Base-by-base conservation (phyloP, 2,329 filamentous ascomycete genomes). In the Gnomoniopsis sp. region DNA sequence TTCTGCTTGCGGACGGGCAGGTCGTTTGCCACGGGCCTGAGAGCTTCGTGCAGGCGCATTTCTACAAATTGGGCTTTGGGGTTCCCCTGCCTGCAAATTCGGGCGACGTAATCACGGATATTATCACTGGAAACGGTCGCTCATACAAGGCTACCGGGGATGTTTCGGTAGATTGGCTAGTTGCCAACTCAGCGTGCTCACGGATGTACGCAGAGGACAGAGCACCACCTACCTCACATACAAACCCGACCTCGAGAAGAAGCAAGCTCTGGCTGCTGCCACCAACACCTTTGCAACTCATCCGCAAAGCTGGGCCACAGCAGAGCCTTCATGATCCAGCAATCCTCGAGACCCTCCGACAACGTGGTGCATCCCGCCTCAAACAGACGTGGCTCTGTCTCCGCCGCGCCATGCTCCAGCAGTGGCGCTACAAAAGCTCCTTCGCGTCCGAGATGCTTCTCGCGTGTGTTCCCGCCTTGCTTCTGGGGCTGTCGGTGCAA, bases 51-150 rank as follows among this genome's bases (percentile, higher is more conserved):
- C 74, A 75, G 53, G 58, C 64, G 2, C 84, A 82, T 66, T 85
- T 86, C 58, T 75, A 82, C 64, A 65, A 71, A 36, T 68, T 81
- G 14, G 83, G 83, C 2, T 86, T 80, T 67, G 64, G 68, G 0
- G 83, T 86, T 59, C 77, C 77, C 0, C 60, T 68, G 17, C 73
- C 79, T 58, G 74, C 73, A 48, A 87, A 87, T 62, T 77, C 76
- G 6, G 83, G 80, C 10, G 84, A 87, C 62, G 73, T 81, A 1
- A 75, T 86, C 23, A 83, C 83, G n/a, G 83, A 87, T 55, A 85
- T 86, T 62, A 80, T 86, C 64, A 82, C 81, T 0, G 83, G 83
- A 3, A 81, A 84, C 62, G 82, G 82, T 0, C 71, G 75, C 15
- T 66, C 72, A 14, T 84, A 85, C 69, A 81, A 82, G 62, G 64